These are phyloP conservation scores for Paramecium caudatum DNA, from an alignment of 73 alveolate genomes.

Conservation along the genomic window DNA sequence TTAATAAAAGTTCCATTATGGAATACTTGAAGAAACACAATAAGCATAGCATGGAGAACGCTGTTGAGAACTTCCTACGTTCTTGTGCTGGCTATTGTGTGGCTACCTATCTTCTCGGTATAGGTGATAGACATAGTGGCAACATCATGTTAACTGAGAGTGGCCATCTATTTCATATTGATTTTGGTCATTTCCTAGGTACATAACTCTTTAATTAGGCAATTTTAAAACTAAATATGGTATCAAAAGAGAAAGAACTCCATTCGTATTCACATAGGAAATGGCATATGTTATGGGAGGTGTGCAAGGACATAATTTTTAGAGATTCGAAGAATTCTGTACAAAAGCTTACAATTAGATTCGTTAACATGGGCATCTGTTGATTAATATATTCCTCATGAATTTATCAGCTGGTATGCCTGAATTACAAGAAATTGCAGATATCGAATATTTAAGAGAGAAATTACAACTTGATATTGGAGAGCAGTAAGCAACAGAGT, in stretches of 20 bases:
- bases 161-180: conserved; percentile 97
- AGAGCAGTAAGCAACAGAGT: conserved; percentile 85
- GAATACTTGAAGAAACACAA: conserved; percentile 75
- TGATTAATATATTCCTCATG: conserved; percentile 90
- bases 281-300: conserved; percentile 94
- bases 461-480: conserved; percentile 80
- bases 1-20: conserved; percentile 76
- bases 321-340: conserved; percentile 85
- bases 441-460: conserved; percentile 84
- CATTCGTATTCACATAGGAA: conserved; percentile 93
- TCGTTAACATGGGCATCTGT: conserved; percentile 86
- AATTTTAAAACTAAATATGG: conserved; percentile 96
- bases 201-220: conserved; percentile 69
- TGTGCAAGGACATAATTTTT: conserved; percentile 80
- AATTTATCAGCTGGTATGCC: conserved; percentile 96
- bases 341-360: conserved; percentile 88
- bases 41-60: conserved; percentile 75
- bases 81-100: conserved; percentile 97
- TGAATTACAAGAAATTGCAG: conserved; percentile 82
- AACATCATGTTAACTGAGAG: conserved; percentile 94
- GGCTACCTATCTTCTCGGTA: conserved; percentile 93
- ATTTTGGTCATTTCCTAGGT: conserved; percentile 96
- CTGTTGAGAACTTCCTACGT: conserved; percentile 83
- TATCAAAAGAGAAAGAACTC: conserved; percentile 96
- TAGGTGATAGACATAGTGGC: conserved; percentile 98